Conservation (phyloP, 164 flowering plant genomes). For the Aristolochia californica region DNA sequence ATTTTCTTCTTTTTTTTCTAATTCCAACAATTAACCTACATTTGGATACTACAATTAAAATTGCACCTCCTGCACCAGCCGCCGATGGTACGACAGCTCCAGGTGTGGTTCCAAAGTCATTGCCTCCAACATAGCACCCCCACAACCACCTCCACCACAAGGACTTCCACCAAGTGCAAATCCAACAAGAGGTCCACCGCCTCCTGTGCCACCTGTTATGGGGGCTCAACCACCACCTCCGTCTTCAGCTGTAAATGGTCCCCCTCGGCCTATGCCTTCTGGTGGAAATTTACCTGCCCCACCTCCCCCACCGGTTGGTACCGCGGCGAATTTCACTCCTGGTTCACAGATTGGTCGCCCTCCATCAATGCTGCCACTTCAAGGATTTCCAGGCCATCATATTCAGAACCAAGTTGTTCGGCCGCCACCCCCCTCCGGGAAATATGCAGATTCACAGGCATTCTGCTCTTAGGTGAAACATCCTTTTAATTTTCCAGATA, state of each 20-base stretch:
- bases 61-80: conserved; percentile 32
- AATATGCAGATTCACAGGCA: conserved; percentile 31
- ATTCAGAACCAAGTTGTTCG: conserved; percentile 5
- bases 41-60: no score
- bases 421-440: conserved; percentile 51
- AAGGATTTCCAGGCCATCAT: conserved; percentile 66
- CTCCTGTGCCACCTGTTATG: no score
- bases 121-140: conserved; percentile 47
- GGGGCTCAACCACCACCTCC: conserved; percentile 56
- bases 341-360: conserved; percentile 19
- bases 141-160: conserved; percentile 46
- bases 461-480: no score
- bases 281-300: conserved; percentile 67
- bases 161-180: conserved; percentile 37
- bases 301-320: conserved; percentile 70
- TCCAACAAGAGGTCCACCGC: conserved; percentile 56
- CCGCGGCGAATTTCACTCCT: conserved; percentile 70
- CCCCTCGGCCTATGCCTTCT: conserved; percentile 79
- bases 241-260: conserved; percentile 59
- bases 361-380: conserved; percentile 37
- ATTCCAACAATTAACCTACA: no score
- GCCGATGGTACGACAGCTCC: conserved; percentile 61
- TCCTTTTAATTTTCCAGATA: no score
- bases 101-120: conserved; percentile 52
- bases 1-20: no score